Evolutionary conservation across 805 yeast genomes (phyloP), one percentile per base, ranked within the genome.

Genomic region (Ogataea haglerorum): DNA sequence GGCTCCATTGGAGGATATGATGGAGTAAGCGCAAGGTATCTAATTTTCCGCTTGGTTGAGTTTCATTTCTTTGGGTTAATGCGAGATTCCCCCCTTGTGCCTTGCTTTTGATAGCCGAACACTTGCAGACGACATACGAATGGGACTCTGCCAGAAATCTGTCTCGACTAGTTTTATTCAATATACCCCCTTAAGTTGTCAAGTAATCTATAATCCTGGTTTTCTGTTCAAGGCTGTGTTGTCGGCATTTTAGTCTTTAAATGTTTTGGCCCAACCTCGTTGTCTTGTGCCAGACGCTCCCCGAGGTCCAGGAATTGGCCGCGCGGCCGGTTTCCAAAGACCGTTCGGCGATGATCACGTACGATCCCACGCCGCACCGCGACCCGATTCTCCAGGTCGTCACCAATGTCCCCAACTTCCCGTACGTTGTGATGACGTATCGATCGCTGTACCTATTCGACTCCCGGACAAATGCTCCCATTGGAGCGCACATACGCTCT

Each of bases 1-100:
- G 53, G 78, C 71, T 44, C 81, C 78, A 50, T 64, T 75, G 60
- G 80, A 76, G 43, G 80, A 74, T 57, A 67, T 65, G 62, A 48
- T 52, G 57, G 60, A 56, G 56, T 56, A 49, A 53, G 37, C 23
- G 28, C 42, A 15, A 18, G 21, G 29, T 25, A 35, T 24, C 36
- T 19, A 19, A 23, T 27, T 17, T 25, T 45, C 36, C 49, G 40
- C 45, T 38, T 44, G 28, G 38, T 30, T 40, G 39, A 34, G 41
- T 32, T 34, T 43, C 36, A 40, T 21, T 41, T 44, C 48, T 40
- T 31, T 42, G 45, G 46, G 46, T 42, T 44, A 33, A 36, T 38
- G 30, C 39, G 41, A 45, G 40, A 43, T 42, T 38, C 47, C 37
- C 26, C 40, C 21, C 26, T 34, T 37, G 42, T 48, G 43, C 29